A percentile compares a stretch with the other conserved stretches of the same genome.
Evolutionary conservation across 1,139 yeast species (phyloP).

Genomic region (Sugiyamaella grinbergsii): DNA sequence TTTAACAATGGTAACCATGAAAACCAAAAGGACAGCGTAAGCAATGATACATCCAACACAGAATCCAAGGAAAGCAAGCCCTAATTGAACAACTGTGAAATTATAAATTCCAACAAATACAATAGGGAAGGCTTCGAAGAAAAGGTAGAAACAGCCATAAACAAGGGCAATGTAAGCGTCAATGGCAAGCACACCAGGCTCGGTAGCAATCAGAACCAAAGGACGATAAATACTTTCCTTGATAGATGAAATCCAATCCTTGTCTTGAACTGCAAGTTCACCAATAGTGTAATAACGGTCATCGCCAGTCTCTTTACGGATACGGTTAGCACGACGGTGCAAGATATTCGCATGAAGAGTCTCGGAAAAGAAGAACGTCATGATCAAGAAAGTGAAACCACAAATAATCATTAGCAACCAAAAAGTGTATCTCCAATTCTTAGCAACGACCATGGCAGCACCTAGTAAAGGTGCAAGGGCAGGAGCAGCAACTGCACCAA

Average conservation of each 20-base stretch:
- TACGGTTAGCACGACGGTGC: constrained; percentile 48
- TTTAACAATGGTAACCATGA: constrained; percentile 20
- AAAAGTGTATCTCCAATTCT: constrained; percentile 40
- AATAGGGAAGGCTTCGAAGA: constrained; percentile 65
- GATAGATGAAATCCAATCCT: constrained; percentile 30
- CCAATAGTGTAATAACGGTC: constrained; percentile 24
- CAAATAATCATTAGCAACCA: constrained; percentile 50
- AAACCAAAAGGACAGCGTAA: constrained; percentile 24
- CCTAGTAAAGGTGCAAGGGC: constrained; percentile 70
- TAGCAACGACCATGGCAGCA: constrained; percentile 48
- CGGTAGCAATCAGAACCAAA: constrained; percentile 44
- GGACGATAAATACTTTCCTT: constrained; percentile 53
- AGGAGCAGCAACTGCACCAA: constrained; percentile 61
- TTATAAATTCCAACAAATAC: constrained; percentile 50
- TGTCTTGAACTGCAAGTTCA: constrained; percentile 30
- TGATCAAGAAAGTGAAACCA: constrained; percentile 43
- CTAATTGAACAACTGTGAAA: constrained; percentile 53
- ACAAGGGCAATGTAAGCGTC: constrained; percentile 55
- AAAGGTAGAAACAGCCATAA: constrained; percentile 57
- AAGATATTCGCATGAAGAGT: constrained; percentile 51
- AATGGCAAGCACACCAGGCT: constrained; percentile 41
- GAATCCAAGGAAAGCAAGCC: constrained; percentile 51
- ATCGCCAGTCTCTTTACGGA: constrained; percentile 51
- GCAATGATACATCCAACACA: constrained; percentile 50
- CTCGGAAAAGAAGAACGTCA: constrained; percentile 51